phyloP scores from a whole-genome alignment of 139 green algal genomes.

The Astrephomene gubernaculifera region DNA sequence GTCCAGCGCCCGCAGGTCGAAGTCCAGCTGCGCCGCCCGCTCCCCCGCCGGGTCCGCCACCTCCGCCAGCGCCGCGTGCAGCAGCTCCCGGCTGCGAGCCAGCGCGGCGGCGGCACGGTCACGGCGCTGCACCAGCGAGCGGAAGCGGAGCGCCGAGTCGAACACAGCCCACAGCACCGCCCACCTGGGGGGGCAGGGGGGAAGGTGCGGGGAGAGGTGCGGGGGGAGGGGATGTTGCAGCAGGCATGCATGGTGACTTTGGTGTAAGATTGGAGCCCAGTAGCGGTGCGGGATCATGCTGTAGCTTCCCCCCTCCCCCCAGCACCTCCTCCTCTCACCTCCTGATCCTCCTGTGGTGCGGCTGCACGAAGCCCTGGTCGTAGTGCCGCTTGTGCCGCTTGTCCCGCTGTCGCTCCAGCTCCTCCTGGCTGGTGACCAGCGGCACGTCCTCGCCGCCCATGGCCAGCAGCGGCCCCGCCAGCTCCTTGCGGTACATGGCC shows the following conservation, averaged over 20 bases:
- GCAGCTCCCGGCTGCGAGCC: slow-evolving; percentile 12
- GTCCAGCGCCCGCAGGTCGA: slow-evolving; percentile 33
- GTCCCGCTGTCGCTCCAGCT: neutral
- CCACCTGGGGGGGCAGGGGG: slow-evolving; percentile 54
- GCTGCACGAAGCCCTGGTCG: slow-evolving; percentile 47
- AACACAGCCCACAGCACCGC: slow-evolving; percentile 71
- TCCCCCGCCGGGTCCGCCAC: neutral
- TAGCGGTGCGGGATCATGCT: no score
- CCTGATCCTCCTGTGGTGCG: slow-evolving; percentile 66
- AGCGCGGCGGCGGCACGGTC: slow-evolving; percentile 11
- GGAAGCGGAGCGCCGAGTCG: slow-evolving; percentile 41
- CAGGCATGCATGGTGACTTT: no score
- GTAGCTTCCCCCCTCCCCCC: no score
- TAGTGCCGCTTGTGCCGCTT: slow-evolving; percentile 25
- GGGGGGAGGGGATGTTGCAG: neutral
- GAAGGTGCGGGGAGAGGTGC: neutral
- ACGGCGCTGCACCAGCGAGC: slow-evolving; percentile 12
- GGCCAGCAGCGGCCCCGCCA: slow-evolving; percentile 79
- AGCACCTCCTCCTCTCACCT: no score
- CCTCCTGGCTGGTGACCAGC: slow-evolving; percentile 4
- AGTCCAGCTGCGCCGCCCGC: slow-evolving; percentile 31
- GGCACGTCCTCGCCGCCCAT: slow-evolving; percentile 68
- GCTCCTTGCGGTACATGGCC: slow-evolving; percentile 78
- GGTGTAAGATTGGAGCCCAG: no score
- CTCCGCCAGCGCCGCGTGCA: neutral